Evolutionary conservation across 768 basidiomycete species (phyloP).

Genomic region (Trametes cubensis): DNA sequence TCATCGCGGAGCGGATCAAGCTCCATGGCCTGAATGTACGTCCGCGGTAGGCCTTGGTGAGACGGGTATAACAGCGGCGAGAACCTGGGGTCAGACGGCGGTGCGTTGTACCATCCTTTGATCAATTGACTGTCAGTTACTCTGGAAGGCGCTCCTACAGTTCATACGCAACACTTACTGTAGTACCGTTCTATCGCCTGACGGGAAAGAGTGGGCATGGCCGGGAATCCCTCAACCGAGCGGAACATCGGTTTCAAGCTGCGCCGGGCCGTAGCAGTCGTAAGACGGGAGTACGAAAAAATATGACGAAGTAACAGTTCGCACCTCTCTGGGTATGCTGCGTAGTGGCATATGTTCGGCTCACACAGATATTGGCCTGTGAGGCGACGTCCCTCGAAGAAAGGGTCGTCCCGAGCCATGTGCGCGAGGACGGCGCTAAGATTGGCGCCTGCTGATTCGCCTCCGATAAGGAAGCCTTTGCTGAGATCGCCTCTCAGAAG

Average conservation of each 20-base stretch:
- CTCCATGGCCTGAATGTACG: conserved; percentile 32
- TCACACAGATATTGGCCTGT: conserved; percentile 32
- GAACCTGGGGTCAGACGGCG: conserved; percentile 15
- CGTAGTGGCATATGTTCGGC: conserved; percentile 24
- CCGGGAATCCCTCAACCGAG: background rate
- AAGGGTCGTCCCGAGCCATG: conserved; percentile 32
- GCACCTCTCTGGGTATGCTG: conserved; percentile 23
- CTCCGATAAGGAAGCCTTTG: conserved; percentile 34
- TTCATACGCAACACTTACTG: background rate
- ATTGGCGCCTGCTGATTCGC: conserved; percentile 32
- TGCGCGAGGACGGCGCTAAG: conserved; percentile 30
- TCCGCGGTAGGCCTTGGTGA: conserved; percentile 28
- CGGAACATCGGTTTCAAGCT: background rate
- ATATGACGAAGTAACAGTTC: background rate
- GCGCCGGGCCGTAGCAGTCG: no score
- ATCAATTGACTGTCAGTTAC: no score
- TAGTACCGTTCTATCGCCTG: background rate
- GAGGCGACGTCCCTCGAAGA: conserved; percentile 26
- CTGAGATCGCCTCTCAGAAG: conserved; percentile 21
- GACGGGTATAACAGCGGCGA: conserved; percentile 29
- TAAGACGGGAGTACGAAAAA: background rate
- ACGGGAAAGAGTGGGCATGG: background rate
- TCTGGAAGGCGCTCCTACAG: no score
- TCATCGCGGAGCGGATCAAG: conserved; percentile 36
- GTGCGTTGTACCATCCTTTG: conserved; percentile 6